phyloP scores from a whole-genome alignment of 106 monocot genomes.

The Dactylorhiza incarnata region DNA sequence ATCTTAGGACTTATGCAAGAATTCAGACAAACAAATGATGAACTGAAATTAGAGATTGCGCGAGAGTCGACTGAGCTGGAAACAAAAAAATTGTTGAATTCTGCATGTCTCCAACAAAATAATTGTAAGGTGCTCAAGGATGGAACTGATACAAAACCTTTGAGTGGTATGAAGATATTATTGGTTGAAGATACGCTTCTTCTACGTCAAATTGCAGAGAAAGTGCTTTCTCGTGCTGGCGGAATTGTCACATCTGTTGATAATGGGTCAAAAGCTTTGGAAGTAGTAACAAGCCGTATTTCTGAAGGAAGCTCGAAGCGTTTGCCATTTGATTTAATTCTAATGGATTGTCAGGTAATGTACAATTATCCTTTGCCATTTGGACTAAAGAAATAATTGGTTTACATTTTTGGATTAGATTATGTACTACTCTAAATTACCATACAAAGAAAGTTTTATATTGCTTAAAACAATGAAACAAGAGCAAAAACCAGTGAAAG shows the following conservation, averaged over 20 bases:
- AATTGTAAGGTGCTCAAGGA: not conserved
- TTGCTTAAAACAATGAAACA: not conserved
- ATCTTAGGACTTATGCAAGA: conserved; percentile 41
- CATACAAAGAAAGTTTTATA: not conserved
- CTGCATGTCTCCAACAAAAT: not conserved
- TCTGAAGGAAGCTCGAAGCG: conserved; percentile 1
- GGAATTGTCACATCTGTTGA: conserved; percentile 34
- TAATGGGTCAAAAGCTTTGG: conserved; percentile 57
- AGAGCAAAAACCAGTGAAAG: not conserved
- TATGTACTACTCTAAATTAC: not conserved
- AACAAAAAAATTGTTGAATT: not conserved
- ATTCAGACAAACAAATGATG: conserved; percentile 24
- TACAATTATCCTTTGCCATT: not conserved
- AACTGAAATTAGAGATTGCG: not conserved
- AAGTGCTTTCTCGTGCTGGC: conserved; percentile 36
- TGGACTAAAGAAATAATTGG: not conserved
- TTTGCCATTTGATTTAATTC: conserved; percentile 42
- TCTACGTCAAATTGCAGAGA: conserved; percentile 19
- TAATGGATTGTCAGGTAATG: conserved; percentile 74
- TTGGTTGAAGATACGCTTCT: conserved; percentile 49
- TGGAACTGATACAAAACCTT: conserved; percentile 16
- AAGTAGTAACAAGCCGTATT: conserved; percentile 16
- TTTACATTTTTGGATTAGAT: not conserved
- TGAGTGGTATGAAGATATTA: conserved; percentile 44
- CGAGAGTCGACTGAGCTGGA: not conserved